A percentile compares a stretch with the other conserved stretches of the same genome.
These are phyloP conservation scores for Starmerella cellae DNA, from an alignment of 805 yeast genomes.

Conservation along the genomic window DNA sequence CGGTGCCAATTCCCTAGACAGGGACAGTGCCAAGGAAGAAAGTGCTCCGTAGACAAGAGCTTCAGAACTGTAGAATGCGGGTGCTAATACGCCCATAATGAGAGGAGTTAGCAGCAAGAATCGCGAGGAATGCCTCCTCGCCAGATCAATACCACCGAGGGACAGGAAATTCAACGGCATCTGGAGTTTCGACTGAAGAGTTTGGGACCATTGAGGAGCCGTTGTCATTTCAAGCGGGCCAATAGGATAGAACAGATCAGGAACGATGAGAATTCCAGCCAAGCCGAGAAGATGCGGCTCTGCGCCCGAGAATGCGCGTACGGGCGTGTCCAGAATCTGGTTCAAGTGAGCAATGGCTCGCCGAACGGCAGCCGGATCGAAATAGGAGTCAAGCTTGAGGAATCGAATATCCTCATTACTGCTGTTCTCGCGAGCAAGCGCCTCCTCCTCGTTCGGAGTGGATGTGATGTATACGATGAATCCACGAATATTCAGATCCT, in stretches of 20 bases:
- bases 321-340: slow-evolving; percentile 39
- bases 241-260: slow-evolving; percentile 52
- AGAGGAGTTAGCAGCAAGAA: slow-evolving; percentile 40
- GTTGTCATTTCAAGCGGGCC: slow-evolving; percentile 54
- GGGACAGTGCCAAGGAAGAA: slow-evolving; percentile 28
- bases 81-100: slow-evolving; percentile 39
- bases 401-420: slow-evolving; percentile 58
- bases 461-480: slow-evolving; percentile 68
- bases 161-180: slow-evolving; percentile 41
- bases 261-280: slow-evolving; percentile 55
- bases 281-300: slow-evolving; percentile 43
- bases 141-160: slow-evolving; percentile 42
- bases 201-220: slow-evolving; percentile 38
- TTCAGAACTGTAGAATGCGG: slow-evolving; percentile 57
- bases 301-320: slow-evolving; percentile 46
- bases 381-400: slow-evolving; percentile 40
- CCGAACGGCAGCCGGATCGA: slow-evolving; percentile 35
- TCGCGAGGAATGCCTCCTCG: slow-evolving; percentile 39
- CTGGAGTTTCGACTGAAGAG: slow-evolving; percentile 35
- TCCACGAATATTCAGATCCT: slow-evolving; percentile 66
- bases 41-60: slow-evolving; percentile 39
- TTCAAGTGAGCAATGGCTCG: slow-evolving; percentile 39
- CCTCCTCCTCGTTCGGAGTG: slow-evolving; percentile 45
- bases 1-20: slow-evolving; percentile 35
- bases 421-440: slow-evolving; percentile 40